A percentile compares a stretch with the other conserved stretches of the same genome.
Conservation (phyloP, 208 protist species). For the Zelonia costaricensis region DNA sequence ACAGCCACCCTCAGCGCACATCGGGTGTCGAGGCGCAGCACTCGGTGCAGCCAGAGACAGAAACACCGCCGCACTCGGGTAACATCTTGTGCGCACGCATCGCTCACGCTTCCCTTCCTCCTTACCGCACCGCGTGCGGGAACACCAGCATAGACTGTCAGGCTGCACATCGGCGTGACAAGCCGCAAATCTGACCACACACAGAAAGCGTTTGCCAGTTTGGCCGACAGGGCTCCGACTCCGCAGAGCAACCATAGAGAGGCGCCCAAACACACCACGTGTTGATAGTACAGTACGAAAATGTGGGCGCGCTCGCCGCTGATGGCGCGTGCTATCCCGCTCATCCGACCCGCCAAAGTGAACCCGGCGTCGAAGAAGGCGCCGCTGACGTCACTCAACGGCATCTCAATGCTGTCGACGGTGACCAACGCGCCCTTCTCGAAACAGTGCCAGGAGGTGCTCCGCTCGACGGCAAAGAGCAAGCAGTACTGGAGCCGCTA, state of each 20-base stretch:
- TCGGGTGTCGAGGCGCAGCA: too few species aligned
- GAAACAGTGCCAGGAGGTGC: slow-evolving; percentile 40
- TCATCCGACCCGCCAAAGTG: slow-evolving; percentile 6
- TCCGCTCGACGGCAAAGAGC: slow-evolving; percentile 40
- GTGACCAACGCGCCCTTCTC: slow-evolving; percentile 82
- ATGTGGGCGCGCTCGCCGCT: slow-evolving; percentile 5
- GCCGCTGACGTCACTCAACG: slow-evolving; percentile 17
- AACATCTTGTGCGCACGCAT: too few species aligned
- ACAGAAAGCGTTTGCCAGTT: background rate
- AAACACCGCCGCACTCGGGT: too few species aligned
- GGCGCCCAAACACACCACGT: background rate
- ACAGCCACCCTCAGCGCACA: too few species aligned
- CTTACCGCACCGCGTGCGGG: too few species aligned
- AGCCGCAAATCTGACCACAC: too few species aligned
- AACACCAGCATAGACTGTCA: too few species aligned
- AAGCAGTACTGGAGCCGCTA: slow-evolving; percentile 61
- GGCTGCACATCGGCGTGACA: too few species aligned
- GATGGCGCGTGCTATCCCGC: slow-evolving; percentile 9
- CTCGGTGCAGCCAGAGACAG: too few species aligned
- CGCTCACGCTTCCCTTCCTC: too few species aligned
- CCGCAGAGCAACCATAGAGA: background rate
- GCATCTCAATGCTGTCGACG: slow-evolving; percentile 67
- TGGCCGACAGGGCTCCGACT: background rate
- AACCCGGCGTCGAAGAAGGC: background rate
- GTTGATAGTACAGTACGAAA: background rate